Base-by-base conservation (phyloP, 2,329 filamentous ascomycete genomes). In the Ascomycota sp. region DNA sequence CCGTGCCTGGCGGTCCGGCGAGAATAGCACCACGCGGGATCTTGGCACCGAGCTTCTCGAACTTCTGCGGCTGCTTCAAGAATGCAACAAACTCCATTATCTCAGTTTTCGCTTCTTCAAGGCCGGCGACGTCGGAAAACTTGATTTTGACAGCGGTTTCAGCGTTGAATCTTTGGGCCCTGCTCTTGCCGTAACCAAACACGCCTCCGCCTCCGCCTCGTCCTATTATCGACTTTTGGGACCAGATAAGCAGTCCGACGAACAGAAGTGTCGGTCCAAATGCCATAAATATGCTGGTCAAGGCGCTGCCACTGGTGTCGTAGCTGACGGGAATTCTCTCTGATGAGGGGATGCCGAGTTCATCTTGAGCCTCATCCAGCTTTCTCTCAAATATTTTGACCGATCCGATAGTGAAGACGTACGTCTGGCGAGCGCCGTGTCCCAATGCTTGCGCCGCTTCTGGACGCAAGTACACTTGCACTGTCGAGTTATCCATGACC, bases 71-170 rank as follows among this genome's bases (percentile, higher is more conserved):
- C 47, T 89, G 78, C 62, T 93, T 86, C 40, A 98, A 59, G 64
- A 98, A 98, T 51, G 78, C 84, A 44, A 98, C 89, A 47, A 98
- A 98, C 56, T 98, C 89, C 83, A 95, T 93, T 44, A 98, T 98
- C 57, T 98, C 89, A 36, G 74, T 64, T 66, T 98, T 98, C 37
- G 89, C 89, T 58, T 98, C 89, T 52, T 98, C 89, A 74, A 95
- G 86, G 43, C 89, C 89, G 30, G 89, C 89, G 30, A 98, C 89
- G 51, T 98, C 89, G 32, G 80, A 64, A 52, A 98, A 98, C 56
- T 93, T 95, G 54, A 91, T 84, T 59, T 92, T 92, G 60, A 98
- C 70, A 37, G 89, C 81, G 9, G 80, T 81, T 61, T 98, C 89
- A 44, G 93, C 84, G 54, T 93, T 98, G 64, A 95, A 98, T 47